phyloP scores from a whole-genome alignment of 2,329 filamentous ascomycete species.

The Aureobasidium sp. region DNA sequence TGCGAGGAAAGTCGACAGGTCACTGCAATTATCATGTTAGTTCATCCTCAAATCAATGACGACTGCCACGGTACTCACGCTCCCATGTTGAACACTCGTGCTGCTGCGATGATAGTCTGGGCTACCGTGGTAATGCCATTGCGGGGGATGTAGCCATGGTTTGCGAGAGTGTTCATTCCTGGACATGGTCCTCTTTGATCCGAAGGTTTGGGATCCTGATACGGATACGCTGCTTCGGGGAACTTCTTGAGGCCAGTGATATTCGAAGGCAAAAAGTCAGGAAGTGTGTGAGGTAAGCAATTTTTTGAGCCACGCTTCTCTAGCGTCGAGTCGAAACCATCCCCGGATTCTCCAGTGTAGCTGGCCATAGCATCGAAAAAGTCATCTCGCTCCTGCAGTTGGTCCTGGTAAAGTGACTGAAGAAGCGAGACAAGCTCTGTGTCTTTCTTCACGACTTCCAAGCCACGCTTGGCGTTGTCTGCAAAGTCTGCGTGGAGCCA shows the following conservation, averaged over 20 bases:
- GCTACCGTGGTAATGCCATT: conserved; percentile 13
- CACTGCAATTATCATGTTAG: not conserved
- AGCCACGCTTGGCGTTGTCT: not conserved
- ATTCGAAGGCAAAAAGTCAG: conserved; percentile 6
- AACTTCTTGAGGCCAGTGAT: conserved; percentile 10
- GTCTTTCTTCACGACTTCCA: conserved; percentile 8
- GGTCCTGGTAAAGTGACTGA: not conserved
- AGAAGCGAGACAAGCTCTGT: conserved; percentile 2
- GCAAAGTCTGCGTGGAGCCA: conserved; percentile 1
- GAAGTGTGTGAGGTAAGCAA: conserved; percentile 8
- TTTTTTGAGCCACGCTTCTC: not conserved
- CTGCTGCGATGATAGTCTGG: not conserved
- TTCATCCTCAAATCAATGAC: not conserved
- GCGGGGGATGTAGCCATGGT: conserved; percentile 22
- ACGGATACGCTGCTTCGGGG: conserved; percentile 6
- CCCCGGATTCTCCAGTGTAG: not conserved
- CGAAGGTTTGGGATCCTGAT: not conserved
- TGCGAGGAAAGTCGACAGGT: conserved; percentile 1
- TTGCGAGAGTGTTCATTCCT: conserved; percentile 21
- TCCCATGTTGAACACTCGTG: conserved; percentile 15
- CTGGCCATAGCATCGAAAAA: not conserved
- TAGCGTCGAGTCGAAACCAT: not conserved
- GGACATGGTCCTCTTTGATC: conserved; percentile 2
- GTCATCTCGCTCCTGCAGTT: conserved; percentile 5
- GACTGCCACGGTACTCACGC: not conserved